These are phyloP conservation scores for Wickerhamomyces queroliae DNA, from an alignment of 805 yeast genomes.

Conservation along the genomic window DNA sequence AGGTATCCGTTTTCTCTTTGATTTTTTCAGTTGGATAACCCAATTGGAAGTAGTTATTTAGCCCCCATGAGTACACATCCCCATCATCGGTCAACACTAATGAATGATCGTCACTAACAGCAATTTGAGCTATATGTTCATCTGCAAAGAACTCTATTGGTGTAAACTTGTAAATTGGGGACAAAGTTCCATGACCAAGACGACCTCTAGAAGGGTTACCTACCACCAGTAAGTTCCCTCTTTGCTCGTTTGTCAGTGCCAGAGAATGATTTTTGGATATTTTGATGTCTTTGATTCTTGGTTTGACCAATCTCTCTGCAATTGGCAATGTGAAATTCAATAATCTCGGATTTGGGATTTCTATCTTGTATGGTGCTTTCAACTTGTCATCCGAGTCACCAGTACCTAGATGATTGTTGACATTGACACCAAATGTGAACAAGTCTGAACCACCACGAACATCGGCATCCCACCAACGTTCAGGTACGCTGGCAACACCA, in stretches of 20 bases:
- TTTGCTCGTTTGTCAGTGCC: slow-evolving; percentile 42
- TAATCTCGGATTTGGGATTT: slow-evolving; percentile 13
- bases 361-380: slow-evolving; percentile 34
- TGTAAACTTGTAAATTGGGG: slow-evolving; percentile 38
- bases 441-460: slow-evolving; percentile 52
- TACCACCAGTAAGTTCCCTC: slow-evolving; percentile 46
- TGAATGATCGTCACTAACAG: slow-evolving; percentile 63
- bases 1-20: slow-evolving; percentile 21
- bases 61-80: slow-evolving; percentile 76
- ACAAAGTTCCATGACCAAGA: slow-evolving; percentile 48
- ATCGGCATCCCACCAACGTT: slow-evolving; percentile 35
- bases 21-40: slow-evolving; percentile 40
- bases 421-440: slow-evolving; percentile 57
- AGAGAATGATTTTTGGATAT: slow-evolving; percentile 66
- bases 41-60: slow-evolving; percentile 59
- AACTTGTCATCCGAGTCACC: slow-evolving; percentile 53
- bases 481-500: slow-evolving; percentile 2
- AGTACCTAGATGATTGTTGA: slow-evolving; percentile 58
- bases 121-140: slow-evolving; percentile 30
- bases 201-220: slow-evolving; percentile 73
- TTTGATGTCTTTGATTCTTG: slow-evolving; percentile 40
- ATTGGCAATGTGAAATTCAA: slow-evolving; percentile 9
- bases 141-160: slow-evolving; percentile 33
- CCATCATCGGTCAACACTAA: slow-evolving; percentile 47
- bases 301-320: slow-evolving; percentile 28